Conservation (phyloP, 129 eudicot genomes). For the sunflower (Helianthus annuus) region DNA sequence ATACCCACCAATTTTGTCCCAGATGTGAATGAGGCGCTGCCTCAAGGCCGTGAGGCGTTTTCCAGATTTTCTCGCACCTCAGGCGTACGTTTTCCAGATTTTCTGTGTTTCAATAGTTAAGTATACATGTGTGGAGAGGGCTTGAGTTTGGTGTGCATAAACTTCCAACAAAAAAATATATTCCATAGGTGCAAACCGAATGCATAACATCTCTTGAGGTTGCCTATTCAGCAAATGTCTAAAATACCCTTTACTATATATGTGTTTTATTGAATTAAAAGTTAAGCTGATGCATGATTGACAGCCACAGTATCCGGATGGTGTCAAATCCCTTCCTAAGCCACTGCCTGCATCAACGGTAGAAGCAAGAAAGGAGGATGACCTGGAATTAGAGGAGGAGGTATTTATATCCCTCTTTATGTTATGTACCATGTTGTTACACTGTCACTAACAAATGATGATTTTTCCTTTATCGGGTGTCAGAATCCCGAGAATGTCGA, state of each 20-base stretch:
- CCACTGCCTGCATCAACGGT: slow-evolving; percentile 60
- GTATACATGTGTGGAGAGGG: too few species aligned
- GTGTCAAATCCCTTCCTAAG: slow-evolving; percentile 66
- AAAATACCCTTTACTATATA: not conserved
- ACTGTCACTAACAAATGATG: slow-evolving; percentile 7
- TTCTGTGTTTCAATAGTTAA: too few species aligned
- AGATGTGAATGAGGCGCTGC: too few species aligned
- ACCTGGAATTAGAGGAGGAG: slow-evolving; percentile 59
- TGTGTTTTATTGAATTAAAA: not conserved
- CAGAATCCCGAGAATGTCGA: slow-evolving; percentile 55
- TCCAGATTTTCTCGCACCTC: too few species aligned
- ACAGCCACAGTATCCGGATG: slow-evolving; percentile 57
- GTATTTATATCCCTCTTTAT: slow-evolving; percentile 34
- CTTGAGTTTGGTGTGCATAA: not conserved
- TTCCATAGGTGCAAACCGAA: not conserved
- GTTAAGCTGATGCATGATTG: slow-evolving; percentile 11
- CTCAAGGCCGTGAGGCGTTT: too few species aligned
- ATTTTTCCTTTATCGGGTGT: slow-evolving; percentile 26
- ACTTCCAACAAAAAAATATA: not conserved
- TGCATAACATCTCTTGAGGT: not conserved
- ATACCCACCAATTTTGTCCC: too few species aligned
- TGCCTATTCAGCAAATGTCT: too few species aligned
- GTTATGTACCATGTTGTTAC: not conserved
- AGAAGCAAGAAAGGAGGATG: slow-evolving; percentile 41
- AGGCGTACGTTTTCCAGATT: too few species aligned